These are phyloP conservation scores for Stereum hirsutum DNA, from an alignment of 1,284 basidiomycete species.

Conservation along the genomic window DNA sequence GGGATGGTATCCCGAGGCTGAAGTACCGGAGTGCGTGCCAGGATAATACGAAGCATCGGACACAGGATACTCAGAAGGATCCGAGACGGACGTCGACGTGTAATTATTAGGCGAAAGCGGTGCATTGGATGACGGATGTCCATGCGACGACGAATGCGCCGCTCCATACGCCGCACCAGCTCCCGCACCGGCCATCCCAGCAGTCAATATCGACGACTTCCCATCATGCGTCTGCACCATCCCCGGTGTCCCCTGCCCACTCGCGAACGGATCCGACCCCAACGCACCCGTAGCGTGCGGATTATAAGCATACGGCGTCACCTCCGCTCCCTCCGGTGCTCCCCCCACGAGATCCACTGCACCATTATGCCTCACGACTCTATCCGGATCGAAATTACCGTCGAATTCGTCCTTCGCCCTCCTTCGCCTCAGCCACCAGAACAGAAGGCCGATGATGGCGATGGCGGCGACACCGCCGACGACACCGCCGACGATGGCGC, in stretches of 20 bases:
- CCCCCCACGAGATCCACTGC: slow-evolving; percentile 25
- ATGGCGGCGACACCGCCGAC: slow-evolving; percentile 19
- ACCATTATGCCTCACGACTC: slow-evolving; percentile 20
- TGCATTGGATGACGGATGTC: slow-evolving; percentile 8
- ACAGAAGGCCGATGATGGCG: slow-evolving; percentile 11
- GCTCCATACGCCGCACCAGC: slow-evolving; percentile 5
- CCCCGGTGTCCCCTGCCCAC: background rate
- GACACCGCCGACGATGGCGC: slow-evolving; percentile 21
- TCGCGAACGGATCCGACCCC: background rate
- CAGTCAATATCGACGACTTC: slow-evolving; percentile 17
- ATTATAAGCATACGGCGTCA: slow-evolving; percentile 24
- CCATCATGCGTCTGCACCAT: slow-evolving; percentile 20
- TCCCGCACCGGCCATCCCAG: slow-evolving; percentile 14
- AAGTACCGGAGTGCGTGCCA: slow-evolving; percentile 13
- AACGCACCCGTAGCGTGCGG: slow-evolving; percentile 10
- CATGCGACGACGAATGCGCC: slow-evolving; percentile 11
- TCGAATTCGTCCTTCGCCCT: slow-evolving; percentile 31
- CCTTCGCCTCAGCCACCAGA: slow-evolving; percentile 14
- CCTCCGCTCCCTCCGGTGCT: slow-evolving; percentile 21
- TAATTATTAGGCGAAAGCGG: background rate
- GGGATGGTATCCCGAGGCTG: slow-evolving; percentile 1
- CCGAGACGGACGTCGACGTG: slow-evolving; percentile 2
- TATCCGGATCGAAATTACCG: slow-evolving; percentile 42
- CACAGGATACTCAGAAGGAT: slow-evolving; percentile 15
- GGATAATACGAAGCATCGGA: slow-evolving; percentile 15